phyloP scores from a whole-genome alignment of 495 filamentous ascomycete species.

The Chaetomium fimeti region DNA sequence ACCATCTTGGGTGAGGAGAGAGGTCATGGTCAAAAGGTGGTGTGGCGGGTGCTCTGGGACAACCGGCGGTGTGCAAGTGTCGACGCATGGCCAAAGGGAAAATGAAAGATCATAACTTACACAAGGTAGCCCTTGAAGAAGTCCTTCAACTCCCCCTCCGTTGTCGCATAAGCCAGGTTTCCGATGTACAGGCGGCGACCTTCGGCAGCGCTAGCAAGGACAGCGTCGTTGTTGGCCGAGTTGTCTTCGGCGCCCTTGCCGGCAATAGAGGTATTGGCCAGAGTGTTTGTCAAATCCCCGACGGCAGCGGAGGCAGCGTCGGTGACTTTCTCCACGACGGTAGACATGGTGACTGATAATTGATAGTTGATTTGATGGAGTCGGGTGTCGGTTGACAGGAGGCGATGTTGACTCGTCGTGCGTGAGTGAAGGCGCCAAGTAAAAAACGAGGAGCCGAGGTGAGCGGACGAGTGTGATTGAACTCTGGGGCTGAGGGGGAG shows the following conservation, averaged over 20 bases:
- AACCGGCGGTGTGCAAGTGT: conserved; percentile 21
- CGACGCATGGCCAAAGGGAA: conserved; percentile 6
- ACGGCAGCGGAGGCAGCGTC: conserved; percentile 64
- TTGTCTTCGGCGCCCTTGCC: conserved; percentile 53
- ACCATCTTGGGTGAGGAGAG: background rate
- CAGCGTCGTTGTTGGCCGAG: conserved; percentile 66
- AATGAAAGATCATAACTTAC: conserved; percentile 60
- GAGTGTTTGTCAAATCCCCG: conserved; percentile 81
- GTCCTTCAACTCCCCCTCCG: conserved; percentile 98
- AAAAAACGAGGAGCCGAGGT: conserved; percentile 36
- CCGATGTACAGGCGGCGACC: conserved; percentile 99
- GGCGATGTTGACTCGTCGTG: conserved; percentile 36
- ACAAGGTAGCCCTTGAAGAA: conserved; percentile 98
- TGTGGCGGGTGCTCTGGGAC: background rate
- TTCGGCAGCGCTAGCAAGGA: conserved; percentile 93
- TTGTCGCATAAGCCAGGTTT: conserved; percentile 99
- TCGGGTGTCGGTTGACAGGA: conserved; percentile 35
- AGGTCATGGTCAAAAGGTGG: background rate
- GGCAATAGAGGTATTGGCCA: conserved; percentile 69
- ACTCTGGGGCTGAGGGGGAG: conserved; percentile 59
- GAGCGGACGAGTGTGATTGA: conserved; percentile 47
- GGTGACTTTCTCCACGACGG: conserved; percentile 60
- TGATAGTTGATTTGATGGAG: conserved; percentile 37
- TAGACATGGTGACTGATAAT: conserved; percentile 54
- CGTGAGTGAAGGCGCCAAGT: conserved; percentile 30